Conservation (phyloP, 2,329 filamentous ascomycete species). For the Microcyclosporella mali region DNA sequence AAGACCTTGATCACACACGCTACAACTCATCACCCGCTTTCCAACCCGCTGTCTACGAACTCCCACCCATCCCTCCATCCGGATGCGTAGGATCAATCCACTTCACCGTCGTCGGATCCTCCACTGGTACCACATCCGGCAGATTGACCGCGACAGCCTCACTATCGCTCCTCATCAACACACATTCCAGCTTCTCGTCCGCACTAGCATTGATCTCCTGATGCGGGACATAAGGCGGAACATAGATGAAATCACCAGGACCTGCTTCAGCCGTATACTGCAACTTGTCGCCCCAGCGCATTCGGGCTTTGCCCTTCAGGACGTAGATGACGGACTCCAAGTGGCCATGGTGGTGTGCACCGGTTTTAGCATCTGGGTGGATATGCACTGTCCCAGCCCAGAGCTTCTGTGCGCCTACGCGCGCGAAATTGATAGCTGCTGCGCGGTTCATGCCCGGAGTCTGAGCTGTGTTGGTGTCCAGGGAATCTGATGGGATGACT, state of each 20-base stretch:
- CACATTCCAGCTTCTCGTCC: slow-evolving; percentile 40
- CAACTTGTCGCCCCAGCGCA: slow-evolving; percentile 42
- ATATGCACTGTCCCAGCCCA: slow-evolving; percentile 44
- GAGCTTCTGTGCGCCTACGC: slow-evolving; percentile 40
- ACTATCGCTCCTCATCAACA: slow-evolving; percentile 28
- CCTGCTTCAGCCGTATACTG: slow-evolving; percentile 36
- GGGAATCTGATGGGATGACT: slow-evolving; percentile 37
- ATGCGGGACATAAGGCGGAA: slow-evolving; percentile 39
- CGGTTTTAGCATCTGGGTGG: slow-evolving; percentile 41
- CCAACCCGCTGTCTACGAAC: neutral
- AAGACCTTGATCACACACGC: too few relatives aligned
- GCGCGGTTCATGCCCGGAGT: slow-evolving; percentile 42
- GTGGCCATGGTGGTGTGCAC: slow-evolving; percentile 42
- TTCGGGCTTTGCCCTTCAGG: slow-evolving; percentile 40
- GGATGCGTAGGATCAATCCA: slow-evolving; percentile 43
- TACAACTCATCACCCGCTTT: too few relatives aligned
- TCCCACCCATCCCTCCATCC: slow-evolving; percentile 2
- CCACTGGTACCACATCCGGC: slow-evolving; percentile 39
- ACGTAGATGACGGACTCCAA: slow-evolving; percentile 44
- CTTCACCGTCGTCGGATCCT: slow-evolving; percentile 39
- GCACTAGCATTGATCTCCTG: slow-evolving; percentile 43
- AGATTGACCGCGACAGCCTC: slow-evolving; percentile 13
- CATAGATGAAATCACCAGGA: slow-evolving; percentile 44
- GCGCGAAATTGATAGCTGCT: slow-evolving; percentile 41
- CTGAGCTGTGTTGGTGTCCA: slow-evolving; percentile 39